These are phyloP conservation scores for Penicillium tannophilum DNA, from an alignment of 495 filamentous ascomycete genomes.

Conservation along the genomic window DNA sequence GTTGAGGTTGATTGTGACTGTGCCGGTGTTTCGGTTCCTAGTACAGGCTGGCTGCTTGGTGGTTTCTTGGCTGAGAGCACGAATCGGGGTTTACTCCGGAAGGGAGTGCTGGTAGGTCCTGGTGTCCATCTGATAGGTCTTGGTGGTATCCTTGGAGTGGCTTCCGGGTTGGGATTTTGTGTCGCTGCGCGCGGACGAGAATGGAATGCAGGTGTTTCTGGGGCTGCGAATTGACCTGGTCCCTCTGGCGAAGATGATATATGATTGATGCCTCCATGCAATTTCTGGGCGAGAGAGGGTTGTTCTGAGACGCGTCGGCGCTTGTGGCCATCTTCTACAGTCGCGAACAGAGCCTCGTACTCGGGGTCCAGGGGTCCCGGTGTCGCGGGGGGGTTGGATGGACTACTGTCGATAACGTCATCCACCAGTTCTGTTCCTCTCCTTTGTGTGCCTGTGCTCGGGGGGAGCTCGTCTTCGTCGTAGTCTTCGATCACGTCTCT, in stretches of 20 bases:
- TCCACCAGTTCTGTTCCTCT: conserved; percentile 6
- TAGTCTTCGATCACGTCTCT: conserved; percentile 43
- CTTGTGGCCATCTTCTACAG: conserved; percentile 29
- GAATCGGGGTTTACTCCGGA: conserved; percentile 34
- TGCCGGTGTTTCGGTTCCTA: conserved; percentile 19
- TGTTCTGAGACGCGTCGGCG: conserved; percentile 21
- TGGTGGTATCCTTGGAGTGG: conserved; percentile 5
- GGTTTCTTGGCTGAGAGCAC: conserved; percentile 25
- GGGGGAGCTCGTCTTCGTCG: conserved; percentile 23
- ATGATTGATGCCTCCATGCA: conserved; percentile 4
- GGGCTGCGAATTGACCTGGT: neutral
- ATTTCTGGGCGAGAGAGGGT: conserved; percentile 9
- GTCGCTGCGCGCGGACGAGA: neutral
- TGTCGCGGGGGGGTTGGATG: conserved; percentile 13
- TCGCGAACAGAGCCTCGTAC: conserved; percentile 36
- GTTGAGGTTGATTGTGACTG: conserved; percentile 19
- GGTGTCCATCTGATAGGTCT: conserved; percentile 20
- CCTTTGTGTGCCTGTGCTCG: neutral
- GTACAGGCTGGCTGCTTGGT: conserved; percentile 22
- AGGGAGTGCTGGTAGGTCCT: conserved; percentile 25
- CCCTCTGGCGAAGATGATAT: conserved; percentile 23
- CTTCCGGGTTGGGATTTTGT: neutral
- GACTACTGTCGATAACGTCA: conserved; percentile 27
- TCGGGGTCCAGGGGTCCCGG: conserved; percentile 24
- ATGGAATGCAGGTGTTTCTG: conserved; percentile 9